Evolutionary conservation across 306 rosid species (phyloP), one percentile per base, ranked within the genome.

Genomic region (Dalbergia cochinchinensis): DNA sequence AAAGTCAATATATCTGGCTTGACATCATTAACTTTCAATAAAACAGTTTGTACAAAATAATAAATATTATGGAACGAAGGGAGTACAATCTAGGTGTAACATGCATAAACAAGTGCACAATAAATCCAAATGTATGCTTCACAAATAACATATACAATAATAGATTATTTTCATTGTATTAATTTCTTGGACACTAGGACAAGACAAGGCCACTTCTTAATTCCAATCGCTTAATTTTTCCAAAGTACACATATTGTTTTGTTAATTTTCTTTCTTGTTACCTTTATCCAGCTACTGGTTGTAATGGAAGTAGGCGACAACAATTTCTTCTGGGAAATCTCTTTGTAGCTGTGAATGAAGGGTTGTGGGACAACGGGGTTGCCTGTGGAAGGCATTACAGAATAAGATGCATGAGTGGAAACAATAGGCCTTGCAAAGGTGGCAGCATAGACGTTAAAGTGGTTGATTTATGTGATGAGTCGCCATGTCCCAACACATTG

Each of bases 281-380:
- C 11, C 16, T 61, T 55, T 11, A 18, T 59, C 51, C 86, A 89
- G 93, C 93, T 7, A 89, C 93, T n/a, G 80, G 80, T 15, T 91
- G 96, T 68, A 67, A 74, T 8, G 91, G 93, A 11, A 81, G 65
- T 11, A 78, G 75, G 34, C 3, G 59, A 53, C 80, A 79, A 0
- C 90, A 89, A 71, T 87, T 91, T 68, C 96, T 93, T 0, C 75
- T 86, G 0, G 92, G 90, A 0, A 86, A 81, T 44, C 58, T 83
- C 1, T 89, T 90, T 22, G 91, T 77, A 34, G 86, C 94, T 0
- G 97, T 90, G 76, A 87, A 87, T 48, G 94, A 92, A 76, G 94
- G 92, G 8, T 76, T 90, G 35, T 92, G 97, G 97, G 97, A 92
- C 37, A 90, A 92, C 13, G 97, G 97, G 0, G 97, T 92, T 2